Evolutionary conservation across 208 protist genomes (phyloP).

Genomic region (Wallacemonas sp.): DNA sequence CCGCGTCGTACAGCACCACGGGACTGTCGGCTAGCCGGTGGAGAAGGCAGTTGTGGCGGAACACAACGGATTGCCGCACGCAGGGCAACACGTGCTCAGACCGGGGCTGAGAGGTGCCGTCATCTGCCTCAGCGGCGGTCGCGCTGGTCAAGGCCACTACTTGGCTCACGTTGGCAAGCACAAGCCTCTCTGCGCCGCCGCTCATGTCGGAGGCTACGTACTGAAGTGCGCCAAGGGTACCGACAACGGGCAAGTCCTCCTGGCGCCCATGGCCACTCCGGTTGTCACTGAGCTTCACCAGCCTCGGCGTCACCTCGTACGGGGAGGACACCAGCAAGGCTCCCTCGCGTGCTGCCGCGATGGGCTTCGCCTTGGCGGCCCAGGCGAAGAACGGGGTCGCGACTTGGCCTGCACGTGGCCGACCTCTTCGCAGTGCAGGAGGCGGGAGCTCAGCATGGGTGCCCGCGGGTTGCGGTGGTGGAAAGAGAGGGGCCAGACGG

Average conservation of each 20-base stretch:
- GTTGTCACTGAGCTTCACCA: conserved; percentile 35
- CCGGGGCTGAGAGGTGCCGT: neutral
- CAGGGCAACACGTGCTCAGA: conserved; percentile 18
- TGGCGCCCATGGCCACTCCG: conserved; percentile 20
- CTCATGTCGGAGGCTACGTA: neutral
- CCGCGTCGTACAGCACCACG: neutral
- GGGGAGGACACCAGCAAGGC: conserved; percentile 50
- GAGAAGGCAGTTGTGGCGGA: conserved; percentile 5
- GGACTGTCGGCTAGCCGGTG: conserved; percentile 22
- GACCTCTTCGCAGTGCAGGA: neutral
- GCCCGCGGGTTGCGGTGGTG: conserved; percentile 15
- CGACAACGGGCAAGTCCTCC: conserved; percentile 22
- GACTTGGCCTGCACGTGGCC: neutral
- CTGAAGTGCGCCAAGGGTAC: conserved; percentile 16
- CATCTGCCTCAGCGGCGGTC: neutral
- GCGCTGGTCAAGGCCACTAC: conserved; percentile 19
- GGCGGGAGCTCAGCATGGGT: too few relatives aligned
- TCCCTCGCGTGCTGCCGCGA: conserved; percentile 35
- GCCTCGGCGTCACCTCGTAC: conserved; percentile 37
- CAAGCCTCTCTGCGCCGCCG: neutral
- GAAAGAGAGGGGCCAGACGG: conserved; percentile 47
- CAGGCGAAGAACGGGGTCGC: conserved; percentile 14
- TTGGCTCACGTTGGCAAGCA: conserved; percentile 21
- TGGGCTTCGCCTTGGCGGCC: conserved; percentile 12
- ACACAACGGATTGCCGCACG: conserved; percentile 13